These are phyloP conservation scores for Silene latifolia DNA, from an alignment of 148 eudicot genomes.

Conservation along the genomic window DNA sequence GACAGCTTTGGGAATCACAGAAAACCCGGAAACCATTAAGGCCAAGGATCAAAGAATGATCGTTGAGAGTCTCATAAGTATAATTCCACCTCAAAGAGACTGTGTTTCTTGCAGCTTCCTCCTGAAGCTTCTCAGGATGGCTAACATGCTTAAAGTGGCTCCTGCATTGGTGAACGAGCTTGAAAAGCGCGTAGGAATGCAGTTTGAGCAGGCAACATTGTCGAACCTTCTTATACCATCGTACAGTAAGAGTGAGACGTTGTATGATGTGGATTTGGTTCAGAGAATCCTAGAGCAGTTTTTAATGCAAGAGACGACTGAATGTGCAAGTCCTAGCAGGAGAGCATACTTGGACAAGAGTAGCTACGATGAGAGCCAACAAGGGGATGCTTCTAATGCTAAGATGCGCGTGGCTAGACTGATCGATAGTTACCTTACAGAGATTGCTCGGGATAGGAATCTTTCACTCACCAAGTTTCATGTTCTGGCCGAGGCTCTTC, in stretches of 20 bases:
- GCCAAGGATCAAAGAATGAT: constrained; percentile 83
- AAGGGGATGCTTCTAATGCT: constrained; percentile 45
- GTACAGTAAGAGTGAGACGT: constrained; percentile 50
- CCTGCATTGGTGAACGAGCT: constrained; percentile 90
- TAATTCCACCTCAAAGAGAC: constrained; percentile 84
- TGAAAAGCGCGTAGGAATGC: constrained; percentile 97
- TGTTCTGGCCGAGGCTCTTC: constrained; percentile 94
- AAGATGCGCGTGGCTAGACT: constrained; percentile 92
- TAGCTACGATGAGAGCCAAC: constrained; percentile 42
- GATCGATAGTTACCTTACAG: constrained; percentile 88
- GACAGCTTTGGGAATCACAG: constrained; percentile 52
- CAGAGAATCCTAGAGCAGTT: constrained; percentile 95
- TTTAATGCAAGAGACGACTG: constrained; percentile 75
- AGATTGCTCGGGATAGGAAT: constrained; percentile 78
- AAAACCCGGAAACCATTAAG: constrained; percentile 40
- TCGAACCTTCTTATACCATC: constrained; percentile 77
- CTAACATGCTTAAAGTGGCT: constrained; percentile 85
- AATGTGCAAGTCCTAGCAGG: constrained; percentile 61
- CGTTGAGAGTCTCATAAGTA: constrained; percentile 87
- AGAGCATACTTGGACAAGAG: constrained; percentile 36
- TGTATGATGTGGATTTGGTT: constrained; percentile 88
- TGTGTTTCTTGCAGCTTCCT: constrained; percentile 86
- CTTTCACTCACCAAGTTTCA: constrained; percentile 84
- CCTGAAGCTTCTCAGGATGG: constrained; percentile 70
- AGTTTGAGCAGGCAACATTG: constrained; percentile 82